Evolutionary conservation across 371 early-diverging fungal genomes (phyloP), one percentile per base, ranked within the genome.

Genomic region (Vittaforma corneae): DNA sequence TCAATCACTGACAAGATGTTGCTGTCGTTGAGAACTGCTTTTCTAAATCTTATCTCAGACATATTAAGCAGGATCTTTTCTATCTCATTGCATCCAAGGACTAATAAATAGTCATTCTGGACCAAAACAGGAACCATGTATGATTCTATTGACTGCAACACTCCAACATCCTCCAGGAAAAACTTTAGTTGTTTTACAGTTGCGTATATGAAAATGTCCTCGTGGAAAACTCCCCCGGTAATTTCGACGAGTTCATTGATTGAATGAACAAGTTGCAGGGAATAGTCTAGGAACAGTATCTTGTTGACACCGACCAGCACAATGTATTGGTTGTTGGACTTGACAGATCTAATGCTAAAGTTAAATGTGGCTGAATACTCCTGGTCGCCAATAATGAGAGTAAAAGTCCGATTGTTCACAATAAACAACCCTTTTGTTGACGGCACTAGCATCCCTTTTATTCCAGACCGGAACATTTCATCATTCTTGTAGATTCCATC

Each of bases 111-210:
- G 44, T 88, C 84, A 33, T 60, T 44, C 14, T 85, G 82, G 9
- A 88, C 85, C 5, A 46, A 29, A 51, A 6, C 6, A 60, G 93
- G 73, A 73, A 92, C 91, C 3, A 93, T 83, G 11, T 90, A 90
- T 72, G 90, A 88, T 53, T 93, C 92, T 33, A 92, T 79, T 0
- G 94, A 94, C 35, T 89, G 85, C 52, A 95, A 86, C 65, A 91
- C 91, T 14, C 94, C 93, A 53, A 84, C 85, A 77, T 93, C 95
- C 38, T 86, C 84, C 68, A 93, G 84, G n/a, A 87, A 86, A 79
- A 91, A 97, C 80, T 94, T 95, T 75, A 97, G 84, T 75, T 95
- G 98, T 80, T 92, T 93, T 63, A 90, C 83, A 3, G 96, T 95
- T 48, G 93, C 86, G 81, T 95, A 97, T 46, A 95, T 77, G 62